These are phyloP conservation scores for Hypoxylon sp. DNA, from an alignment of 2,329 filamentous ascomycete genomes.

Conservation along the genomic window DNA sequence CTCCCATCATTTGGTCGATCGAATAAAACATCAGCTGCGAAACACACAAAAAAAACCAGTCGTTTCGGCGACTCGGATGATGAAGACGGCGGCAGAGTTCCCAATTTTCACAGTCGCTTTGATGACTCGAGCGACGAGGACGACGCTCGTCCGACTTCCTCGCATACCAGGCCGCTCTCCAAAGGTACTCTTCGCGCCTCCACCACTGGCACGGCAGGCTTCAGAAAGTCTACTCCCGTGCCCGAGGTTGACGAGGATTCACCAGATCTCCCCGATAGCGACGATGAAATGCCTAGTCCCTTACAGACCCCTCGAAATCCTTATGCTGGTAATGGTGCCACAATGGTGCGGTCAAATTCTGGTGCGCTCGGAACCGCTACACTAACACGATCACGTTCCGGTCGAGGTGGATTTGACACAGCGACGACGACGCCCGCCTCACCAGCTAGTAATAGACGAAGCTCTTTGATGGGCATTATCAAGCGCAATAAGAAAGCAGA, in stretches of 20 bases:
- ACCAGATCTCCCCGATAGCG: conserved; percentile 70
- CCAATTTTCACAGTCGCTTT: conserved; percentile 69
- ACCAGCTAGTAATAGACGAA: conserved; percentile 54
- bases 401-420: conserved; percentile 43
- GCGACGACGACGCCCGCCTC: conserved; percentile 42
- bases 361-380: conserved; percentile 48
- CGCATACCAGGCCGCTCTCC: conserved; percentile 40
- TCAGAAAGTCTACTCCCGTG: conserved; percentile 70
- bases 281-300: conserved; percentile 54
- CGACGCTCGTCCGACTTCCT: conserved; percentile 54
- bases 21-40: conserved; percentile 49
- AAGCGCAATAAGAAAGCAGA: conserved; percentile 71
- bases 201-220: conserved; percentile 53
- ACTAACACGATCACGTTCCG: conserved; percentile 45
- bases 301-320: conserved; percentile 44
- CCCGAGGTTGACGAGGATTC: conserved; percentile 63
- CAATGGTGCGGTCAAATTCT: conserved; percentile 38
- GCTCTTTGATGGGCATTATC: conserved; percentile 69
- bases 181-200: conserved; percentile 50
- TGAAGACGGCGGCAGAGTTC: conserved; percentile 60
- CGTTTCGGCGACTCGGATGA: conserved; percentile 74
- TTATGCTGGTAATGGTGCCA: conserved; percentile 28
- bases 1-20: conserved; percentile 59
- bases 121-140: conserved; percentile 79
- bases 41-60: conserved; percentile 51